These are phyloP conservation scores for Neopestalotiopsis clavispora DNA, from an alignment of 2,329 filamentous ascomycete species.

Conservation along the genomic window DNA sequence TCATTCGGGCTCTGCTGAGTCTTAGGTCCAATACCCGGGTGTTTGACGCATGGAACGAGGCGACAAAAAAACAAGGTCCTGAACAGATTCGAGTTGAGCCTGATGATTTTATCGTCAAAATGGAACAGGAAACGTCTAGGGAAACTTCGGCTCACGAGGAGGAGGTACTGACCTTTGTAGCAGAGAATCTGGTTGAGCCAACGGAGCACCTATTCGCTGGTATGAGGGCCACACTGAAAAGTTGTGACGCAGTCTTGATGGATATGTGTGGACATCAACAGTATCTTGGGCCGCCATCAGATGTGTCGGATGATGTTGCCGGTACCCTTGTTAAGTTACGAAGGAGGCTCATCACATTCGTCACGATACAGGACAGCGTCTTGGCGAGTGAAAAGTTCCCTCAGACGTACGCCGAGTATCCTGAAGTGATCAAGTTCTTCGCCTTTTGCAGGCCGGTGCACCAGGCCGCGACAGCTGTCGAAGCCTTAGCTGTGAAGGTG, in stretches of 20 bases:
- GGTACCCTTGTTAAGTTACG: slow-evolving; percentile 45
- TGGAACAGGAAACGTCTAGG: slow-evolving; percentile 31
- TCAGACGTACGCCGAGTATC: slow-evolving; percentile 49
- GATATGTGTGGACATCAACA: slow-evolving; percentile 55
- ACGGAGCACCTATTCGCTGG: slow-evolving; percentile 50
- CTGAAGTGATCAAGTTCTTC: slow-evolving; percentile 57
- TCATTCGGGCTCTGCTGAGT: slow-evolving; percentile 58
- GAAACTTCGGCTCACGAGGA: slow-evolving; percentile 29
- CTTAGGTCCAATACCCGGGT: slow-evolving; percentile 54
- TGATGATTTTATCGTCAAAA: slow-evolving; percentile 39
- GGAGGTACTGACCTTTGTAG: slow-evolving; percentile 30
- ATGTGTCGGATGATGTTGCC: slow-evolving; percentile 47
- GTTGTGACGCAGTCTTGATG: slow-evolving; percentile 59
- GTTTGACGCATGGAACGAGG: slow-evolving; percentile 40
- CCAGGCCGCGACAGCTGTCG: slow-evolving; percentile 53
- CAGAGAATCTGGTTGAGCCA: slow-evolving; percentile 45
- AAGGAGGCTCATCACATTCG: slow-evolving; percentile 50
- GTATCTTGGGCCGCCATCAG: slow-evolving; percentile 48
- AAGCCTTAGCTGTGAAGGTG: slow-evolving; percentile 51
- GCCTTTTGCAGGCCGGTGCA: slow-evolving; percentile 60
- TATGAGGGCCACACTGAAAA: slow-evolving; percentile 49
- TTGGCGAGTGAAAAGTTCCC: slow-evolving; percentile 50
- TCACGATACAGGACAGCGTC: slow-evolving; percentile 50
- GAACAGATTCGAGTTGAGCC: background rate
- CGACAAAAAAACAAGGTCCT: slow-evolving; percentile 24